Evolutionary conservation across 2,329 filamentous ascomycete species (phyloP).

Genomic region (Myriangium duriaei): DNA sequence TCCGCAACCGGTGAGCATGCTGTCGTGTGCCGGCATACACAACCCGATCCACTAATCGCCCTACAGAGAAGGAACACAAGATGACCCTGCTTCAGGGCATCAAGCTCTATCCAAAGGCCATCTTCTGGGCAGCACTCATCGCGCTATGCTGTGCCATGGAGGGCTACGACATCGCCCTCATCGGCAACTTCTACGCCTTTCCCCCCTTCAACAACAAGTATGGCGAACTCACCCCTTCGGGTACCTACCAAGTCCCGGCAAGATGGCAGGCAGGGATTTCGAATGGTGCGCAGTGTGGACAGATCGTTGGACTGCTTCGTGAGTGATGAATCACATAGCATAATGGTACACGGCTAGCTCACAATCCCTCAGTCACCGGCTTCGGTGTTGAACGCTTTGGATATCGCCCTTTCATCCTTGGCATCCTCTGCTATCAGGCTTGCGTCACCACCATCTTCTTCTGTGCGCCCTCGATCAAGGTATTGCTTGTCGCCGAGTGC

Average conservation of each 20-base stretch:
- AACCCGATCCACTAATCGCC: conserved; percentile 31
- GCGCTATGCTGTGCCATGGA: conserved; percentile 91
- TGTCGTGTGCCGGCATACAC: too few relatives aligned
- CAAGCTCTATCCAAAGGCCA: conserved; percentile 73
- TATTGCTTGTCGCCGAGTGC: conserved; percentile 34
- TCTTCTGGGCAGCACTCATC: conserved; percentile 71
- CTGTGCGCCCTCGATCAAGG: conserved; percentile 32
- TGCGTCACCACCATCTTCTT: conserved; percentile 38
- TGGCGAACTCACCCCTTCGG: conserved; percentile 28
- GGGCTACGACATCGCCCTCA: conserved; percentile 69
- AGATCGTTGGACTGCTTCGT: conserved; percentile 35
- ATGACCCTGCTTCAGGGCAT: conserved; percentile 59
- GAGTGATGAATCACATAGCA: conserved; percentile 35
- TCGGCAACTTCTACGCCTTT: conserved; percentile 63
- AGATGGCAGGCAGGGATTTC: conserved; percentile 35
- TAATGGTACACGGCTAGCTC: conserved; percentile 49
- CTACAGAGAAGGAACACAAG: conserved; percentile 36
- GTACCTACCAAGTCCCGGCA: conserved; percentile 30
- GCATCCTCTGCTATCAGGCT: conserved; percentile 30
- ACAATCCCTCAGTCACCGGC: too few relatives aligned
- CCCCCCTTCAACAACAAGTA: conserved; percentile 36
- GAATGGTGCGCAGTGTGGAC: conserved; percentile 35
- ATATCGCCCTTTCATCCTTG: conserved; percentile 34
- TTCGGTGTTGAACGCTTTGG: too few relatives aligned
- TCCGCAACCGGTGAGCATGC: too few relatives aligned